phyloP scores from a whole-genome alignment of 2,329 filamentous ascomycete species.

The Chrysosporium queenslandicum region DNA sequence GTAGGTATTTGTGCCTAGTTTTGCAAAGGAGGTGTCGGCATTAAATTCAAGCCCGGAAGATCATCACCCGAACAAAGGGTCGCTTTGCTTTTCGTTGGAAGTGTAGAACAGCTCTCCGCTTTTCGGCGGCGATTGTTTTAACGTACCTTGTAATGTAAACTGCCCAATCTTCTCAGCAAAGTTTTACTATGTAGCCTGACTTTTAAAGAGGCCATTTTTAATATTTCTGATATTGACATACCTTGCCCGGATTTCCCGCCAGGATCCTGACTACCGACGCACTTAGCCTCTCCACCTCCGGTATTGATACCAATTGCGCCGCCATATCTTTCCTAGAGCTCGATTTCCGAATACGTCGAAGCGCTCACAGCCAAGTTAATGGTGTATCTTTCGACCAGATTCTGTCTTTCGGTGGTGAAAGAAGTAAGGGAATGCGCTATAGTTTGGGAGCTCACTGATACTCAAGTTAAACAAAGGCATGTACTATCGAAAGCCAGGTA shows the following conservation, averaged over 20 bases:
- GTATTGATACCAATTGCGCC: slow-evolving; percentile 52
- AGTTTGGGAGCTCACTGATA: no score
- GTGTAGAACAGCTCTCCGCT: background rate
- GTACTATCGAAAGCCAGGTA: no score
- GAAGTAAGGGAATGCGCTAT: no score
- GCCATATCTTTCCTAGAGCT: slow-evolving; percentile 41
- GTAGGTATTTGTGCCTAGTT: slow-evolving; percentile 79
- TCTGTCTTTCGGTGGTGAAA: no score
- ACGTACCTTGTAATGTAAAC: slow-evolving; percentile 51
- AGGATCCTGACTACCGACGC: slow-evolving; percentile 71
- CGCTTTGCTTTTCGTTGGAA: no score
- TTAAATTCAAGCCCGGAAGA: background rate
- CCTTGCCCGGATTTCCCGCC: slow-evolving; percentile 82
- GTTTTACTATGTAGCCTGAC: background rate
- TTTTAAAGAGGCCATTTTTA: no score
- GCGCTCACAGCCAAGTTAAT: no score
- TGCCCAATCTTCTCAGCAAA: slow-evolving; percentile 15
- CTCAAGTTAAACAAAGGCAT: no score
- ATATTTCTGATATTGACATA: slow-evolving; percentile 24
- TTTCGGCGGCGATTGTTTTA: background rate
- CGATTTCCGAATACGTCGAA: no score
- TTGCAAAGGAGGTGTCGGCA: background rate
- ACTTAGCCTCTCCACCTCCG: slow-evolving; percentile 67
- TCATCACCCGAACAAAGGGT: no score
- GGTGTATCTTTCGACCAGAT: no score